Percentiles rank a stretch among this genome's conserved stretches.
These are phyloP conservation scores for Mangifera indica DNA, from an alignment of 345 rosid species.

Conservation along the genomic window DNA sequence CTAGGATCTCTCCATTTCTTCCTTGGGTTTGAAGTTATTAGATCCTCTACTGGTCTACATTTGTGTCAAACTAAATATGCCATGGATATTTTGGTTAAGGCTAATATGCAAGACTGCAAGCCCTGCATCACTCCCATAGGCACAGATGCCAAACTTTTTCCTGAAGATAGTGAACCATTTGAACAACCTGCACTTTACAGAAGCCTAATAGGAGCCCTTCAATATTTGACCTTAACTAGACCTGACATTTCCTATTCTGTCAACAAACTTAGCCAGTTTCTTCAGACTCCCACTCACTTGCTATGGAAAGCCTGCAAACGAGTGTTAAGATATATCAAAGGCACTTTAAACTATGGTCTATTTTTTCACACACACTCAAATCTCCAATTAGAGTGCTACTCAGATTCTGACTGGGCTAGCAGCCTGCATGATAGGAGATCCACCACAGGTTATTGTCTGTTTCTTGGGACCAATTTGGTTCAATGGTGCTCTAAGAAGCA, in stretches of 20 bases:
- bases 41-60: not conserved
- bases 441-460: not conserved
- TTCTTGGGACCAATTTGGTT: not conserved
- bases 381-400: not conserved
- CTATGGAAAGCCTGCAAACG: not conserved
- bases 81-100: not conserved
- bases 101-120: not conserved
- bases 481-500: too few species aligned
- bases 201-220: not conserved
- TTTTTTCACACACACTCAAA: not conserved
- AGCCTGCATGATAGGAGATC: not conserved
- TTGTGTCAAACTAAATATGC: not conserved
- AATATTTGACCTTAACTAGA: not conserved
- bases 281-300: not conserved
- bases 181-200: not conserved
- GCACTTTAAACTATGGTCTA: not conserved
- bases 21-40: not conserved
- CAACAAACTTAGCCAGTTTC: not conserved
- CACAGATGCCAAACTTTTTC: too few species aligned
- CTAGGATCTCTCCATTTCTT: not conserved
- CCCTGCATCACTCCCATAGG: too few species aligned
- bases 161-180: not conserved
- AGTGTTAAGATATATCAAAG: not conserved
- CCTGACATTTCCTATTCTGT: not conserved
- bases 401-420: not conserved